Percentiles rank a stretch among this genome's conserved stretches.
Conservation (phyloP, 179 eudicot species). For the Patellifolia procumbens region DNA sequence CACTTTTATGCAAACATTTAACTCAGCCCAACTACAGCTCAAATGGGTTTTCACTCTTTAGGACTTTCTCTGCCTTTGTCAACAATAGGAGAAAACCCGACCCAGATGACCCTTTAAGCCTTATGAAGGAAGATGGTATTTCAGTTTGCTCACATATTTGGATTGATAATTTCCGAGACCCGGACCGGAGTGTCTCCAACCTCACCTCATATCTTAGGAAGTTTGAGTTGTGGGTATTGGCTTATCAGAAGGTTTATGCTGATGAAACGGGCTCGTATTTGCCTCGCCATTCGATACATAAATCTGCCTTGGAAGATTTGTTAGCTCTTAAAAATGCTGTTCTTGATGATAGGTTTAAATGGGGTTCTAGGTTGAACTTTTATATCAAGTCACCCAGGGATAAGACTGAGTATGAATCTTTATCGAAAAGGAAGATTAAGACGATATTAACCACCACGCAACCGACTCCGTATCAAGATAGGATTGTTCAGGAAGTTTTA, state of each 20-base stretch:
- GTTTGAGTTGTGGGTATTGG: conserved; percentile 88
- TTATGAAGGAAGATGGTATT: conserved; percentile 89
- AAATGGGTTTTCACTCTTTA: conserved; percentile 42
- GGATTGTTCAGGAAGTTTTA: conserved; percentile 89
- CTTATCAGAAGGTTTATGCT: conserved; percentile 93
- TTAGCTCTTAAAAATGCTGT: conserved; percentile 84
- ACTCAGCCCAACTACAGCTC: conserved; percentile 15
- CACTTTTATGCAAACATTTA: conserved; percentile 25
- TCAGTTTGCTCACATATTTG: conserved; percentile 68
- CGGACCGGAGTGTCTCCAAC: conserved; percentile 61
- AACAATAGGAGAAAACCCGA: conserved; percentile 41
- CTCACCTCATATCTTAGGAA: conserved; percentile 59
- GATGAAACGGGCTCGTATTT: conserved; percentile 86
- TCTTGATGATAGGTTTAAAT: conserved; percentile 78
- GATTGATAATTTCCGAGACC: conserved; percentile 78
- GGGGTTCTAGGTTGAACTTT: conserved; percentile 90
- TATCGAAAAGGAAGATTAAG: conserved; percentile 88
- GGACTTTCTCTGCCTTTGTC: conserved; percentile 37
- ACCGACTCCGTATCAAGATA: conserved; percentile 79
- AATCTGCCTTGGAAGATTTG: conserved; percentile 66
- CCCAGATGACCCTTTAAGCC: conserved; percentile 79
- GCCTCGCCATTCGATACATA: conserved; percentile 73
- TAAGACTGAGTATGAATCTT: conserved; percentile 69
- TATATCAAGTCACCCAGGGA: conserved; percentile 81
- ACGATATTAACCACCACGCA: conserved; percentile 77